phyloP scores from a whole-genome alignment of 163 green algal genomes.

The Chlorella variabilis region DNA sequence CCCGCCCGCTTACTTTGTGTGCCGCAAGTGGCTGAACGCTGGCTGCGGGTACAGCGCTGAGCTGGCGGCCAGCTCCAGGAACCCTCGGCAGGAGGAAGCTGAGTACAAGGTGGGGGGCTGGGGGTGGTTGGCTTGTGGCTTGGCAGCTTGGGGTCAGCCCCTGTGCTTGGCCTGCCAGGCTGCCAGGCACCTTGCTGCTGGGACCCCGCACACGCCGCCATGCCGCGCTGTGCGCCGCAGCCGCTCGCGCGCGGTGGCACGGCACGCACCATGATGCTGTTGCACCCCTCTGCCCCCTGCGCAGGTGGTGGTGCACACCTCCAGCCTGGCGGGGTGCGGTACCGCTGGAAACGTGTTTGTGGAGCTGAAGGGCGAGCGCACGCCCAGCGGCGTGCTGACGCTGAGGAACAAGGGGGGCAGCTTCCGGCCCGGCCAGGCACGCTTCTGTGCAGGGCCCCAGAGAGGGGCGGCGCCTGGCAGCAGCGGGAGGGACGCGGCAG shows the following conservation, averaged over 20 bases:
- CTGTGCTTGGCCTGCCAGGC: no score
- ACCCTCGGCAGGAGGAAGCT: slow-evolving; percentile 18
- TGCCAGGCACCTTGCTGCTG: no score
- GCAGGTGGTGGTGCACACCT: slow-evolving; percentile 30
- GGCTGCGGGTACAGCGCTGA: background rate
- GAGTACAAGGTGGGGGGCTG: slow-evolving; percentile 19
- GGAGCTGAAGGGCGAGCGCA: slow-evolving; percentile 9
- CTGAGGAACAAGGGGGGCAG: slow-evolving; percentile 32
- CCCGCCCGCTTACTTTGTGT: slow-evolving; percentile 22
- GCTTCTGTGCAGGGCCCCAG: background rate
- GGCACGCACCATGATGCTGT: no score
- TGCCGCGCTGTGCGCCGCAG: no score
- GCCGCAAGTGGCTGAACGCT: slow-evolving; percentile 23
- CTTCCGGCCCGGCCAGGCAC: slow-evolving; percentile 27
- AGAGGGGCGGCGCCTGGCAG: background rate
- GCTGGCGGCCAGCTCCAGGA: slow-evolving; percentile 8
- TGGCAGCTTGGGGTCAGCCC: no score
- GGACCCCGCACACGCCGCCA: no score
- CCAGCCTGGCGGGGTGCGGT: background rate
- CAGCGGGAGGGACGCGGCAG: background rate
- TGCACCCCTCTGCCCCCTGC: no score
- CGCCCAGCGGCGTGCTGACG: slow-evolving; percentile 26
- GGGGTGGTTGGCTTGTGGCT: background rate
- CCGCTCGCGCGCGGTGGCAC: no score
- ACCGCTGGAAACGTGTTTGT: slow-evolving; percentile 29